Evolutionary conservation across 306 rosid genomes (phyloP).

Genomic region (Ziziphus jujuba): DNA sequence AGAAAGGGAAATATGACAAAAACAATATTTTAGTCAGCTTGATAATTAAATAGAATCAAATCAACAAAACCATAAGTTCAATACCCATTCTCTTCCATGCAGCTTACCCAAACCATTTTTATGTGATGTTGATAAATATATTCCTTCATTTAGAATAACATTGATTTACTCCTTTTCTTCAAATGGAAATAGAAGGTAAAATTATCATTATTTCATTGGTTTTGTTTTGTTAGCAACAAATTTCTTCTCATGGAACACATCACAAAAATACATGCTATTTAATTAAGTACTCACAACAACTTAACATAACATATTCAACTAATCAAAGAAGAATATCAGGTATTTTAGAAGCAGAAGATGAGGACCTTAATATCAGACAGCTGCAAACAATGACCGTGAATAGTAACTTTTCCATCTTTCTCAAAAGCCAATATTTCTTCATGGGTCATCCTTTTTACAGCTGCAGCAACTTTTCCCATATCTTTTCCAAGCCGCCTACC

Average conservation of each 20-base stretch:
- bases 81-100: no score
- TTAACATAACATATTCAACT: background rate
- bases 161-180: no score
- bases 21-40: no score
- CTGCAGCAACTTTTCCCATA: conserved; percentile 82
- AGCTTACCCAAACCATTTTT: no score
- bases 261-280: background rate
- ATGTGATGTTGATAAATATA: no score
- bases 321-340: background rate
- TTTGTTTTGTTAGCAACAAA: background rate
- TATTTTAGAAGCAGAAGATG: conserved; percentile 17
- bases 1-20: no score
- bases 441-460: conserved; percentile 85
- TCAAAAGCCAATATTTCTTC: conserved; percentile 84
- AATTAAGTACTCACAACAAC: background rate
- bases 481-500: conserved; percentile 93
- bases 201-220: no score
- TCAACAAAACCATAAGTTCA: no score
- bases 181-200: no score
- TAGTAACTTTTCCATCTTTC: conserved; percentile 67
- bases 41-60: no score
- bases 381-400: conserved; percentile 75
- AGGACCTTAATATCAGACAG: conserved; percentile 83
- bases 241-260: background rate
- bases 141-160: no score